These are phyloP conservation scores for Saccharomycopsis sp. DNA, from an alignment of 805 yeast genomes.

Conservation along the genomic window DNA sequence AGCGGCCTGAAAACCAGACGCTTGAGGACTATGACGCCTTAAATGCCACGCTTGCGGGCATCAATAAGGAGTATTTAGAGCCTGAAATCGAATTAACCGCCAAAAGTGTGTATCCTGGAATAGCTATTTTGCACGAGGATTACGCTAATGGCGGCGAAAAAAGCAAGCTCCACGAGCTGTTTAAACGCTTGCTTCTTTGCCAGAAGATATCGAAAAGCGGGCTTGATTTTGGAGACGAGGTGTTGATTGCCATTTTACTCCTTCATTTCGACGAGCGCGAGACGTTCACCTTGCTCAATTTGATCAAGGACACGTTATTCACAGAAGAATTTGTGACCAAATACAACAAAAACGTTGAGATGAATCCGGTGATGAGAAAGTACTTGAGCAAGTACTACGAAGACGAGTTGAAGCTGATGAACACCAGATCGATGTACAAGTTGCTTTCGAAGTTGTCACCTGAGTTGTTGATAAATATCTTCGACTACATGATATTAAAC, in stretches of 20 bases:
- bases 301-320: conserved; percentile 14
- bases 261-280: conserved; percentile 14
- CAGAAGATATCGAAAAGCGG: conserved; percentile 16
- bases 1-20: neutral
- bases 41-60: neutral
- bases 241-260: conserved; percentile 16
- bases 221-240: conserved; percentile 19
- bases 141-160: neutral
- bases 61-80: conserved; percentile 10
- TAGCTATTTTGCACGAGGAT: conserved; percentile 17
- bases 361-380: conserved; percentile 16
- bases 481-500: conserved; percentile 18
- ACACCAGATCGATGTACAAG: conserved; percentile 13
- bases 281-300: conserved; percentile 9
- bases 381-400: conserved; percentile 18
- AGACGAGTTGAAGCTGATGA: conserved; percentile 17
- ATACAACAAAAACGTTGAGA: conserved; percentile 11
- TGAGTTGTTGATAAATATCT: conserved; percentile 13
- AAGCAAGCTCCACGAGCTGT: conserved; percentile 4
- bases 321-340: conserved; percentile 16
- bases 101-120: conserved; percentile 14
- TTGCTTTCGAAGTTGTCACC: conserved; percentile 17
- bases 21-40: neutral
- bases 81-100: conserved; percentile 20
- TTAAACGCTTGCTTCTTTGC: conserved; percentile 13